Evolutionary conservation across 2,329 filamentous ascomycete genomes (phyloP).

Genomic region (Teratosphaeria epicoccoides): DNA sequence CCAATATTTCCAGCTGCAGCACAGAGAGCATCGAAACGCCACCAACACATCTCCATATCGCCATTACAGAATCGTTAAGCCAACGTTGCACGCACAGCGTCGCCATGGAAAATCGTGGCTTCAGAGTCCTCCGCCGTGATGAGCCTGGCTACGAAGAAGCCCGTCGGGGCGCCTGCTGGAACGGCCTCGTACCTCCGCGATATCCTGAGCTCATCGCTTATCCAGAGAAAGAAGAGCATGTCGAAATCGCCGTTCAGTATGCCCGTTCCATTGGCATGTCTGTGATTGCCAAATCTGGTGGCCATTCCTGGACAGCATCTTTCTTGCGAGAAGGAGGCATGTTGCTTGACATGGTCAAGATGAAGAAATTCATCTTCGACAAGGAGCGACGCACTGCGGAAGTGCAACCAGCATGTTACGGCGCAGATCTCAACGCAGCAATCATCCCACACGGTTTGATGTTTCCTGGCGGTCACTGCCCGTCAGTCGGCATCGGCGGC

Average conservation of each 20-base stretch:
- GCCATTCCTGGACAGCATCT: slow-evolving; percentile 42
- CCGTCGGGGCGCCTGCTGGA: neutral
- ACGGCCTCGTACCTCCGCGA: neutral
- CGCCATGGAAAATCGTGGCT: neutral
- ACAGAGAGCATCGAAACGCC: too few species aligned
- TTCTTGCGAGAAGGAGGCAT: slow-evolving; percentile 39
- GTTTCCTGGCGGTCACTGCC: slow-evolving; percentile 47
- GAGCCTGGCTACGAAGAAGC: neutral
- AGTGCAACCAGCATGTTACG: slow-evolving; percentile 41
- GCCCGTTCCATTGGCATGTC: neutral
- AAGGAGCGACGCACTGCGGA: slow-evolving; percentile 28
- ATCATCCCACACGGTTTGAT: slow-evolving; percentile 32
- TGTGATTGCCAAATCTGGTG: slow-evolving; percentile 18
- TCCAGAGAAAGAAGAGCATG: neutral
- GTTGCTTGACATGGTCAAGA: slow-evolving; percentile 32
- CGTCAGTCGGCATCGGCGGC: slow-evolving; percentile 47
- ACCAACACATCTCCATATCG: neutral
- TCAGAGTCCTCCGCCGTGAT: neutral
- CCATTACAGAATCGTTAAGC: neutral
- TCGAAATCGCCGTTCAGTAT: neutral
- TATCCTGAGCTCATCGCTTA: neutral
- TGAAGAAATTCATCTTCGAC: slow-evolving; percentile 33
- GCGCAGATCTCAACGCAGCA: slow-evolving; percentile 32
- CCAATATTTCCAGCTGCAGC: neutral
- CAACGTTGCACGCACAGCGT: neutral